These are phyloP conservation scores for Begonia peltatifolia DNA, from an alignment of 306 rosid species.

Conservation along the genomic window DNA sequence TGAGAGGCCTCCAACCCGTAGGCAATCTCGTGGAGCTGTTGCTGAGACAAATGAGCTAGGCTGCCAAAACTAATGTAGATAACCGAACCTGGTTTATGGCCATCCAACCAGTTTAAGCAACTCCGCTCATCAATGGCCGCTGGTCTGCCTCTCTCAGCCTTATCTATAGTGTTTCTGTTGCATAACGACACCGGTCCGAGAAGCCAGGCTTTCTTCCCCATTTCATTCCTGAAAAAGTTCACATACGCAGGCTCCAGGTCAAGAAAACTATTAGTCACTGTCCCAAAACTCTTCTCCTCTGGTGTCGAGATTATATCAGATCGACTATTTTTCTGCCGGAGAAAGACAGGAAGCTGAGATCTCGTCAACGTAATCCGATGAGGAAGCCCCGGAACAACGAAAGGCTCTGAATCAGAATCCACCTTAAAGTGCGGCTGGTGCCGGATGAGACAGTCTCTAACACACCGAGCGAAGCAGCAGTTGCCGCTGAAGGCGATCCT, in stretches of 20 bases:
- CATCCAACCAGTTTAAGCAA: conserved; percentile 22
- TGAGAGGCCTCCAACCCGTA: conserved; percentile 11
- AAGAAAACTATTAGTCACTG: conserved; percentile 16
- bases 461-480: conserved; percentile 11
- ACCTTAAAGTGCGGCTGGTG: conserved; percentile 4
- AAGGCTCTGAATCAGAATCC: conserved; percentile 11
- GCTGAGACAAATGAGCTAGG: conserved; percentile 6
- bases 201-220: conserved; percentile 16
- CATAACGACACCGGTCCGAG: conserved; percentile 19
- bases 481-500: conserved; percentile 9
- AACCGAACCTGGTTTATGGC: conserved; percentile 19
- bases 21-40: conserved; percentile 16
- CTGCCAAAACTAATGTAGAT: conserved; percentile 29
- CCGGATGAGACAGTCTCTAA: neutral
- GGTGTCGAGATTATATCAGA: neutral
- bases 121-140: conserved; percentile 12
- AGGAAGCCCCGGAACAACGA: conserved; percentile 9
- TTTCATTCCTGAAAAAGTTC: conserved; percentile 1
- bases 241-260: conserved; percentile 17
- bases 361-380: conserved; percentile 5
- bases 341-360: neutral
- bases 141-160: conserved; percentile 12
- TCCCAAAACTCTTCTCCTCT: conserved; percentile 9
- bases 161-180: conserved; percentile 10
- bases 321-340: neutral